Base-by-base conservation (phyloP, 169 alveolate genomes). In the Plasmodium berghei region DNA sequence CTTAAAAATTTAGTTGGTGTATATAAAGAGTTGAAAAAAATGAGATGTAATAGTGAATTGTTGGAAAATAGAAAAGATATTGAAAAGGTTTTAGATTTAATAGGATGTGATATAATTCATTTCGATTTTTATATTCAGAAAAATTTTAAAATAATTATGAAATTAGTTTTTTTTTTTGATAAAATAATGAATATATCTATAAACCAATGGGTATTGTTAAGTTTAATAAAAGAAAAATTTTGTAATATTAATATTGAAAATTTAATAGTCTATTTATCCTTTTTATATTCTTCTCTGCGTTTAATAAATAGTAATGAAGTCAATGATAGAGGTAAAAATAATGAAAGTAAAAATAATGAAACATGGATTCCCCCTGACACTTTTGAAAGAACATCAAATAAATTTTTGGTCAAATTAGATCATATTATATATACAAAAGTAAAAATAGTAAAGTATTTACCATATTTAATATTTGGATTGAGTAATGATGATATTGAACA, bases 331-430 rank as follows among this genome's bases (percentile, higher is more conserved):
- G 42, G 8, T 0, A 3, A 34, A 34, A 46, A 16, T 34, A 28
- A 18, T 8, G 40, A 22, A 14, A 14, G 4, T 18, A 45, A 42
- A 0, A 59, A 59, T 40, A 40, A n/a, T 24, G 64, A 8, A 1
- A 55, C n/a, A 20, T 94, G 96, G 96, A 74, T 88, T 42, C 96
- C 96, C 22, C 96, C 96, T 0, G 96, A 94, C 5, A 93, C 95
- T 10, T 94, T 94, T 56, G 92, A 90, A 71, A 87, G 96, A 34
- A 87, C 70, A 9, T 93, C 96, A 9, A 93, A 95, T 4, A 94
- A 94, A 74, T 94, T 93, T 85, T 92, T 95, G 93, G 87, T 94
- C 14, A 92, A 93, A 66, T 92, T 93, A 42, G 94, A 94, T 45
- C 91, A 93, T 72, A 94, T 94, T 22, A 87, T 87, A 26, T 89